Evolutionary conservation across 73 alveolate species (phyloP).

Genomic region (Vitrella brassicaformis): DNA sequence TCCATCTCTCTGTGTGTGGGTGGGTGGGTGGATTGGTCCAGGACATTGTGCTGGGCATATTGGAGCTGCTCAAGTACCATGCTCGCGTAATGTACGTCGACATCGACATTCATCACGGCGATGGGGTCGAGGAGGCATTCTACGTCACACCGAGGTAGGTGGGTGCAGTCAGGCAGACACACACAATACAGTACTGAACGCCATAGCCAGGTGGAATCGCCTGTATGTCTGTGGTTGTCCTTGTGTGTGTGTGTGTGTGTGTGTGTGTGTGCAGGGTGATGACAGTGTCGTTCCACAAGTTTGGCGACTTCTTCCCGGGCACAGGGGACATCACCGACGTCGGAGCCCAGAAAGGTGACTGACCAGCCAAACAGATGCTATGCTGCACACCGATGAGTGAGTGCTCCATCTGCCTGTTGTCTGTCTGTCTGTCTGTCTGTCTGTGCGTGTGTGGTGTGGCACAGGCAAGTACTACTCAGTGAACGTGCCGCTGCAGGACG

Average conservation of each 20-base stretch:
- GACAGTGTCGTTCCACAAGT: constrained; percentile 87
- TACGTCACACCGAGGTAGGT: constrained; percentile 51
- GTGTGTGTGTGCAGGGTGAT: constrained; percentile 57
- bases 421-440: no score
- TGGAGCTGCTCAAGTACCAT: constrained; percentile 81
- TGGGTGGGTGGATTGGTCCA: constrained; percentile 35
- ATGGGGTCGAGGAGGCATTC: constrained; percentile 97
- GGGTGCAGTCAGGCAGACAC: not conserved
- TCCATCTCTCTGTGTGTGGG: not conserved
- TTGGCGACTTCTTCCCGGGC: constrained; percentile 96
- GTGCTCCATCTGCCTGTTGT: no score
- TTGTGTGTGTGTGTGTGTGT: no score
- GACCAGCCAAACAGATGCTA: no score
- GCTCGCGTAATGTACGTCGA: constrained; percentile 87
- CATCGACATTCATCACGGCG: constrained; percentile 98
- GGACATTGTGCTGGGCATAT: constrained; percentile 85
- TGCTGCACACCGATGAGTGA: no score
- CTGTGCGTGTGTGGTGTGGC: no score
- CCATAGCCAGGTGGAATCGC: not conserved
- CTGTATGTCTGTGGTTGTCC: not conserved
- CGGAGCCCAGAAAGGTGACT: constrained; percentile 83
- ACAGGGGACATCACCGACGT: constrained; percentile 79
- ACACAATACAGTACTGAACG: not conserved
- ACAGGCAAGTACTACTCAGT: constrained; percentile 77
- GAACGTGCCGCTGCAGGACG: constrained; percentile 84